Evolutionary conservation across 208 protist genomes (phyloP), one percentile per base, ranked within the genome.

Genomic region (Porcisia hertigi): DNA sequence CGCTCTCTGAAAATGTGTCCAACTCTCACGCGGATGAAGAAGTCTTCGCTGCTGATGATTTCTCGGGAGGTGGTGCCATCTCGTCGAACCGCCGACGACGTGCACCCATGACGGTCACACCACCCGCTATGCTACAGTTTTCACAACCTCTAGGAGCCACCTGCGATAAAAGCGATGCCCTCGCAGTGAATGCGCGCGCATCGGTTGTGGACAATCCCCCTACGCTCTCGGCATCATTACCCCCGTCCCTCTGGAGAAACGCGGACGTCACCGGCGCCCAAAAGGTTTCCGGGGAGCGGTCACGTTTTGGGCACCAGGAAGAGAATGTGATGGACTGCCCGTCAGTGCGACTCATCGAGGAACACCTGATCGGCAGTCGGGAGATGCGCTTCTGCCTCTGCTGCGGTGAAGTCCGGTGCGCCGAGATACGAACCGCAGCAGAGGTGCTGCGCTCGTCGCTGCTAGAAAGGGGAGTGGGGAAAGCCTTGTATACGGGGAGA

Each of bases 381-480:
- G 79, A 87, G 63, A 84, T 87, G 79, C 83, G 83, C 49, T 82
- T 79, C 53, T 87, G 83, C 54, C 41, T 41, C 25, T 49, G 53
- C 58, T 87, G 83, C 55, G 66, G 62, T 45, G 74, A 84, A 14
- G 73, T 80, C 2, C 79, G 79, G 57, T 87, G 79, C 73, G 53
- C 83, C 0, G 83, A 87, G 60, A 65, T 84, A 11, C 74, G 73
- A 16, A 59, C 63, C 14, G n/a, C 25, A 0, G 25, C 53, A 1
- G 79, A 87, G n/a, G 59, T 34, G 41, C 63, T 67, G 36, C 41
- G 20, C 36, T 18, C 59, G 36, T 36, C 59, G 36, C 59, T 65
- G 59, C 34, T 30, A 25, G 36, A 5, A 45, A 8, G 14, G 20
- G 59, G 5, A 18, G 59, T 30, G 2, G 14, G 45, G 1, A 23